Evolutionary conservation across 768 basidiomycete species (phyloP).

Genomic region (Tricholoma sp.): DNA sequence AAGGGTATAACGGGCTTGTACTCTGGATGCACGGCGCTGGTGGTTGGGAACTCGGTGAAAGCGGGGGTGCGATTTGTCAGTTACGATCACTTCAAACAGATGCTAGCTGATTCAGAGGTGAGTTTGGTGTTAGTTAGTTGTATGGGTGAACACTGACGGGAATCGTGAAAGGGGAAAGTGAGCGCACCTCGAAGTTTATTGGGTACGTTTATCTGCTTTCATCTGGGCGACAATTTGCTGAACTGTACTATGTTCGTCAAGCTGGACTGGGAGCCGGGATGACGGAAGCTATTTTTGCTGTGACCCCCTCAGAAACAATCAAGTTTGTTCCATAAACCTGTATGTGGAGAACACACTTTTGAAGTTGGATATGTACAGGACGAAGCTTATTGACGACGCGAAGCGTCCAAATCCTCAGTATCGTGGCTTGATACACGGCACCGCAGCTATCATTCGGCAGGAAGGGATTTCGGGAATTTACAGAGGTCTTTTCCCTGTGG

Average conservation of each 20-base stretch:
- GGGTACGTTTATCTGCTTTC: constrained; percentile 36
- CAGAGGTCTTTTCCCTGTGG: constrained; percentile 90
- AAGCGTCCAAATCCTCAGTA: constrained; percentile 82
- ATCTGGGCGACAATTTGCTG: neutral
- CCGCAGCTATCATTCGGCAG: constrained; percentile 68
- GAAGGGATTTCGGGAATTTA: constrained; percentile 87
- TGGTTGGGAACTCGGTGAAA: constrained; percentile 89
- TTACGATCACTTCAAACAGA: constrained; percentile 87
- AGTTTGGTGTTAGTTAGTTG: constrained; percentile 13
- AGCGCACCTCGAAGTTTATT: constrained; percentile 79
- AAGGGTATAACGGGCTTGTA: constrained; percentile 88
- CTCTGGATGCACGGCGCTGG: constrained; percentile 83
- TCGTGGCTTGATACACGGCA: constrained; percentile 84
- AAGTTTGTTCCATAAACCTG: constrained; percentile 57
- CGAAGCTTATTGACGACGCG: constrained; percentile 94
- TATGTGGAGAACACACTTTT: neutral
- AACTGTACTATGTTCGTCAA: constrained; percentile 15
- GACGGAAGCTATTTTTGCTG: constrained; percentile 89
- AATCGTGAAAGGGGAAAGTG: constrained; percentile 73
- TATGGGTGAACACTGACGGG: neutral
- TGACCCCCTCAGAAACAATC: constrained; percentile 97
- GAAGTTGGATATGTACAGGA: constrained; percentile 42
- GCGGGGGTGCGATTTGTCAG: constrained; percentile 94
- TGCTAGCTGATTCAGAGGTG: constrained; percentile 81
- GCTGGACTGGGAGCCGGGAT: constrained; percentile 86